phyloP scores from a whole-genome alignment of 2,329 filamentous ascomycete genomes.

The Fusarium sp. region DNA sequence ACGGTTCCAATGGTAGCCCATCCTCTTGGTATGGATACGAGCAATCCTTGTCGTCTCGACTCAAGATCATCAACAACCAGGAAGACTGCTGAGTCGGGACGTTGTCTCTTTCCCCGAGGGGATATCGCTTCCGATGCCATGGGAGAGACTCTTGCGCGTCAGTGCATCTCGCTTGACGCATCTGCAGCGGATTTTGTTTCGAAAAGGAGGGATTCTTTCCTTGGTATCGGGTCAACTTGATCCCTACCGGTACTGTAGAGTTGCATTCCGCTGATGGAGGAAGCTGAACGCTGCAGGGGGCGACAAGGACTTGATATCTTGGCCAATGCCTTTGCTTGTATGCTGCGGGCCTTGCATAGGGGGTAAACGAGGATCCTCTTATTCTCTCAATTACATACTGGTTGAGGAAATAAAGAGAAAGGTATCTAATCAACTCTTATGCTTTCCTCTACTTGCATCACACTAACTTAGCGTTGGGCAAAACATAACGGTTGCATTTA shows the following conservation, averaged over 20 bases:
- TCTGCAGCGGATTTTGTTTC: conserved; percentile 7
- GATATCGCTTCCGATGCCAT: background rate
- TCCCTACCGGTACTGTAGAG: background rate
- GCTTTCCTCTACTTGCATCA: background rate
- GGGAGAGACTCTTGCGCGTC: conserved; percentile 7
- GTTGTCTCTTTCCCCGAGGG: conserved; percentile 21
- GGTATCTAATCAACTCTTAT: background rate
- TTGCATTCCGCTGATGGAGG: conserved; percentile 1
- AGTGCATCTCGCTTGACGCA: background rate
- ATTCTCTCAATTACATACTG: background rate
- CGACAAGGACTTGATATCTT: background rate
- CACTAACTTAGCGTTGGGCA: background rate
- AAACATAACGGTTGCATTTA: background rate
- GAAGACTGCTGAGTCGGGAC: background rate
- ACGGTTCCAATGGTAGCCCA: background rate
- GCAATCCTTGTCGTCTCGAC: background rate
- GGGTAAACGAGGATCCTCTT: background rate
- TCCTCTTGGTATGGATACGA: background rate
- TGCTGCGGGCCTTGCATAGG: background rate
- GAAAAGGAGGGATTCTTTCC: background rate
- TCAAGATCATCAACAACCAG: background rate
- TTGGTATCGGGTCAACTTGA: conserved; percentile 7
- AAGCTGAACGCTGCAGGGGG: background rate
- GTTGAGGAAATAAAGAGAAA: background rate
- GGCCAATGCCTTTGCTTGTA: background rate